Conservation (phyloP, 108 stramenopile genomes). For the Conticribra guillardii region DNA sequence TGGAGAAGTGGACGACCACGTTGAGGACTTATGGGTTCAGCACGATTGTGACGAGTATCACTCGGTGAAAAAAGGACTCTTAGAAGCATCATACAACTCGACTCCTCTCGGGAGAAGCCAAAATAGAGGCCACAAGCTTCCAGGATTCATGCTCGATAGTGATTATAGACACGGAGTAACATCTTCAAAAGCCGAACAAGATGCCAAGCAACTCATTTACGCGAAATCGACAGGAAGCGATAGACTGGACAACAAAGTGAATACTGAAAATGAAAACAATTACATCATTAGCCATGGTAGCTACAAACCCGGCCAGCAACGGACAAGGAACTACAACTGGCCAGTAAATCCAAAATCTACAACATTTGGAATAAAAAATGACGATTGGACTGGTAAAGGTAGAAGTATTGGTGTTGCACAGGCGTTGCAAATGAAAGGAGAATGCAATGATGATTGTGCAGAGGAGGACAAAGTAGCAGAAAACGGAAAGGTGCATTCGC, state of each 20-base stretch:
- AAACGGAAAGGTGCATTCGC: conserved; percentile 12
- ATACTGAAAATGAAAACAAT: conserved; percentile 11
- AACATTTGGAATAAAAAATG: conserved; percentile 43
- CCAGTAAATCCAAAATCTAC: conserved; percentile 30
- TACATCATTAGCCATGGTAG: conserved; percentile 45
- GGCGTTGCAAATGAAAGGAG: conserved; percentile 52
- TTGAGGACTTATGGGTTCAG: conserved; percentile 25
- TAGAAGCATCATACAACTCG: conserved; percentile 26
- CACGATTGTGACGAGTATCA: conserved; percentile 25
- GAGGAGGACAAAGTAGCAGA: conserved; percentile 1
- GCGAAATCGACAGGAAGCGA: conserved; percentile 12
- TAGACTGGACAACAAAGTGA: conserved; percentile 1
- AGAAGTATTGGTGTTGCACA: conserved; percentile 44
- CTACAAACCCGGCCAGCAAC: conserved; percentile 68
- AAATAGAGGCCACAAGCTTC: conserved; percentile 56
- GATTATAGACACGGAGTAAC: conserved; percentile 49
- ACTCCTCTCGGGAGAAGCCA: conserved; percentile 63
- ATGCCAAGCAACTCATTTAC: conserved; percentile 66
- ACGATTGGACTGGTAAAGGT: conserved; percentile 31
- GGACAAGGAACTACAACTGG: conserved; percentile 68
- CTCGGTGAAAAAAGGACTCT: conserved; percentile 4
- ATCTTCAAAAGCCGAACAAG: conserved; percentile 41
- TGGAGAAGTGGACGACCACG: conserved; percentile 10
- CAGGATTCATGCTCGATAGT: conserved; percentile 33
- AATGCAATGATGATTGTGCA: background rate